phyloP scores from a whole-genome alignment of 257 asterid genomes.

The Nicotiana paniculata region DNA sequence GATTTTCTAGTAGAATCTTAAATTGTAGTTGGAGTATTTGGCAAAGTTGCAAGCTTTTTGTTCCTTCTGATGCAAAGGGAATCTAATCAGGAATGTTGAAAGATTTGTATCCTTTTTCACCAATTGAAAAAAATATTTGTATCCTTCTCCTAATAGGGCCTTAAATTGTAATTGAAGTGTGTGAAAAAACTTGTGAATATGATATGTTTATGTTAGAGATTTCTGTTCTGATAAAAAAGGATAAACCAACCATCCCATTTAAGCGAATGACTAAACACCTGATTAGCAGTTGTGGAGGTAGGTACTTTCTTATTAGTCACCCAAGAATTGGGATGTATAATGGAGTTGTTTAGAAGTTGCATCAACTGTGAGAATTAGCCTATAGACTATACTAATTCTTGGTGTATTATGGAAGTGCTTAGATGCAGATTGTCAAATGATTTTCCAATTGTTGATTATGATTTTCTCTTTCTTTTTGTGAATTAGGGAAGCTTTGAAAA shows the following conservation, averaged over 20 bases:
- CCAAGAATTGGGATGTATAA: neutral
- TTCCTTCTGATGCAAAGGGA: neutral
- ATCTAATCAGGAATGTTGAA: neutral
- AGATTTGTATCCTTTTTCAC: neutral
- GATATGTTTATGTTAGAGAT: neutral
- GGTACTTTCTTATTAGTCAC: neutral
- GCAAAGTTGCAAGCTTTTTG: neutral
- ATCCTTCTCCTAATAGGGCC: neutral
- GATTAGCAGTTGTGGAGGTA: neutral
- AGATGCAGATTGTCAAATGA: neutral
- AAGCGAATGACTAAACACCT: neutral
- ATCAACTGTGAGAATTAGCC: neutral
- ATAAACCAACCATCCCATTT: conserved; percentile 3
- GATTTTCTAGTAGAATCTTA: neutral
- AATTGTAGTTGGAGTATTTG: neutral
- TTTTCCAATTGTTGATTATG: neutral
- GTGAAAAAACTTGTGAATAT: neutral
- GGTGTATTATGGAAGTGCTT: neutral
- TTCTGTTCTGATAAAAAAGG: neutral
- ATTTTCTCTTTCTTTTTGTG: neutral
- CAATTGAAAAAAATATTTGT: neutral
- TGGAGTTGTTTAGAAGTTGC: neutral
- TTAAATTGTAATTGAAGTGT: neutral
- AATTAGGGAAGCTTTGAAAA: conserved; percentile 82
- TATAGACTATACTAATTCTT: neutral